Evolutionary conservation across 148 eudicot species (phyloP), one percentile per base, ranked within the genome.

Genomic region (Polygonum aviculare): DNA sequence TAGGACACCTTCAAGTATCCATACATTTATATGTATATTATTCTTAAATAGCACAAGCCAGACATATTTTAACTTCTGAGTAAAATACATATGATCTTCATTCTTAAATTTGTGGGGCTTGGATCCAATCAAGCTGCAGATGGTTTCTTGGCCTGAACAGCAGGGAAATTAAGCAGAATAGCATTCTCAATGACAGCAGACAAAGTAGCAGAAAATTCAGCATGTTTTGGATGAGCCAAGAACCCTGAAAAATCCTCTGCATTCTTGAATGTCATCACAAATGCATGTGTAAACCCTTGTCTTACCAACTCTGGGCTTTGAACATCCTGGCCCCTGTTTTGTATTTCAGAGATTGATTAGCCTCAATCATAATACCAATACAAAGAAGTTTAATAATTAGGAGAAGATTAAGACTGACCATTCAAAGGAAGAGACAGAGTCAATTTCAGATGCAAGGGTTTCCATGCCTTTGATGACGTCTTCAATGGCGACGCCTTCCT

Each of bases 241-340:
- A 86, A 94, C 12, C 86, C 78, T 45, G 52, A 75, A 73, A 77
- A 88, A n/a, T 94, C 98, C 35, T 91, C 95, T 47, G 91, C 89
- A 86, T 63, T 84, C 74, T 77, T 79, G 75, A 91, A 94, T 77
- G 90, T 80, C 91, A 94, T 86, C 70, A 87, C 21, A 84, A 94
- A 87, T 33, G 98, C 91, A 80, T 94, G 98, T 0, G 97, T 94
- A 60, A 94, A 94, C 0, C 97, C 98, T 83, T 91, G 97, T 76
- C 90, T 91, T 0, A 91, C 86, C 90, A 88, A 86, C 67, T 91
- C 98, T 0, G 78, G 83, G 88, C 98, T 94, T 75, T 91, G 91
- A 75, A 84, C 69, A 80, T 94, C 98, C 59, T 88, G 74, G 52
- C 98, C 98, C 98, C 98, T 94, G 79, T 73, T 4, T 19, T 19